Conservation (phyloP, 306 rosid genomes). For the Hylodesmum podocarpum region DNA sequence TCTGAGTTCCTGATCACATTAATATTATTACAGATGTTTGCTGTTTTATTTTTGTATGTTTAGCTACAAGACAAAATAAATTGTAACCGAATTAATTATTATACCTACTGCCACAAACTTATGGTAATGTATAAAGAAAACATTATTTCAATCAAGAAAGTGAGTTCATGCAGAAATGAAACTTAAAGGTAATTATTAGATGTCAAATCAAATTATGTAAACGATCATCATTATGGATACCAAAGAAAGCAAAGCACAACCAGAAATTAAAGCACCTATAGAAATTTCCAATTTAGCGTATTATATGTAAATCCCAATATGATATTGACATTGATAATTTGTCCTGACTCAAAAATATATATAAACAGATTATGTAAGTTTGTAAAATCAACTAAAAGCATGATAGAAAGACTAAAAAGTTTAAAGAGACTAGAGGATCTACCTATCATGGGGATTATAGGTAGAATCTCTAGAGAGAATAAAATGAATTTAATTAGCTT, state of each 20-base stretch:
- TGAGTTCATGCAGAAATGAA: background rate
- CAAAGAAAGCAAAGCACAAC: background rate
- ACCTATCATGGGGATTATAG: background rate
- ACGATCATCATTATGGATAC: background rate
- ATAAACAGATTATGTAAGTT: background rate
- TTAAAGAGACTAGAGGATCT: background rate
- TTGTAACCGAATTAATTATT: background rate
- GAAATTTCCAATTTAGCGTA: background rate
- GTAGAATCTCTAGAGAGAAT: background rate
- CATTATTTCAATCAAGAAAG: slow-evolving; percentile 23
- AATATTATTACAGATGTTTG: background rate
- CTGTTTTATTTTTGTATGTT: background rate
- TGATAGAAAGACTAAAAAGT: background rate
- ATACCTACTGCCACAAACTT: background rate
- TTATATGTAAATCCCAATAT: background rate
- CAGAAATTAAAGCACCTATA: background rate
- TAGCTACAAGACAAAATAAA: background rate
- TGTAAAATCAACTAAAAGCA: background rate
- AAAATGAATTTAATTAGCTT: background rate
- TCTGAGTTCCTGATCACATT: background rate
- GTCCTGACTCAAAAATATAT: background rate
- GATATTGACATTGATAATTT: background rate
- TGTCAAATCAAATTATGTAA: slow-evolving; percentile 19
- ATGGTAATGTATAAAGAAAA: background rate
- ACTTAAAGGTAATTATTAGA: background rate